Evolutionary conservation across 2,329 filamentous ascomycete species (phyloP), one percentile per base, ranked within the genome.

Genomic region (Stromatinia cepivora): DNA sequence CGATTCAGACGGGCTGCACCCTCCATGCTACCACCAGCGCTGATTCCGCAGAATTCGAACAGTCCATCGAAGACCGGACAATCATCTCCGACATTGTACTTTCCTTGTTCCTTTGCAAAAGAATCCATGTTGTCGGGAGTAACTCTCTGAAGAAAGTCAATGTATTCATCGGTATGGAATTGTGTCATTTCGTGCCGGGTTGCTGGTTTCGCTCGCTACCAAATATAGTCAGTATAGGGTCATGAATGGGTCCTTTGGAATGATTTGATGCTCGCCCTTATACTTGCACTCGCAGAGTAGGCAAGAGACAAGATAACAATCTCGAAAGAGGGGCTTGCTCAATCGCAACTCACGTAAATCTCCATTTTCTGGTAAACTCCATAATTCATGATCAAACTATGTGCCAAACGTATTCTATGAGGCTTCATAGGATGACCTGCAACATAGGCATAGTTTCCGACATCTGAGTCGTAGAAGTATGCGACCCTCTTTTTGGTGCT

Each of bases 341-440:
- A 56, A 71, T 25, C 70, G 58, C 54, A 78, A 80, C 94, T 86
- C 77, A 95, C 90, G 79, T 97, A 97, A 59, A 97, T 90, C 79
- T 98, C 94, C 91, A 99, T 97, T 77, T 94, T 94, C 80, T 95
- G 91, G 81, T 98, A 96, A 71, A 98, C 88, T 71, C 94, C 93
- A 82, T 98, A 98, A 70, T 95, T 93, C 85, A 98, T 91, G 69
- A 99, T 93, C 75, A 99, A 86, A 77, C 96, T 95, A 80, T 99
- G 97, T 63, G 95, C 96, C 74, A 99, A 83, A 28, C 94, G 93
- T 76, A 99, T 90, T 31, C 95, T 91, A 87, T 97, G 97, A 72
- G 95, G 95, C 81, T 99, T 99, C 95, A 99, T 99, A 54, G 95
- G 95, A 83, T 99, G 95, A 28, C 93, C 93, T 72, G 93, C 93